Conservation (phyloP, 192 early-diverging fungal genomes). For the Geranomyces michiganensis region DNA sequence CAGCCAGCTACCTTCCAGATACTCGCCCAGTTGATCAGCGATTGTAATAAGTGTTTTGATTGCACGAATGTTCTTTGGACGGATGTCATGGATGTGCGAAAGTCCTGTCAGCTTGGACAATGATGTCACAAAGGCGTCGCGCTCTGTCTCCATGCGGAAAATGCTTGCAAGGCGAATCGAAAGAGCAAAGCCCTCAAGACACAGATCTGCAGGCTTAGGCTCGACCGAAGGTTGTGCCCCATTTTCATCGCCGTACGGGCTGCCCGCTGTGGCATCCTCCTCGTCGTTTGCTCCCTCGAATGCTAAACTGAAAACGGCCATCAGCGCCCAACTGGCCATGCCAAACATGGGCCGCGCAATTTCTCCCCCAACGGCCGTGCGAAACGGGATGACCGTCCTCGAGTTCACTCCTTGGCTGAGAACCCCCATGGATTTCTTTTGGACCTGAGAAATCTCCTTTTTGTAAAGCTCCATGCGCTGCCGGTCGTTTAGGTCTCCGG, state of each 20-base stretch:
- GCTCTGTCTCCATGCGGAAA: slow-evolving; percentile 88
- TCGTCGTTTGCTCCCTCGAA: slow-evolving; percentile 53
- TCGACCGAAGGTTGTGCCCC: slow-evolving; percentile 30
- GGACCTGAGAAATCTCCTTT: slow-evolving; percentile 55
- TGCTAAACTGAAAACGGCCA: slow-evolving; percentile 57
- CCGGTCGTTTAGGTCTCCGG: slow-evolving; percentile 47
- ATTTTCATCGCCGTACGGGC: background rate
- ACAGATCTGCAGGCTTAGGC: slow-evolving; percentile 60
- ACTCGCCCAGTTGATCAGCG: slow-evolving; percentile 57
- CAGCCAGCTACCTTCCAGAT: slow-evolving; percentile 69
- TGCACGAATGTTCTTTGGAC: slow-evolving; percentile 88
- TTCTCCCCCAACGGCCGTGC: slow-evolving; percentile 46
- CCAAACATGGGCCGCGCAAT: slow-evolving; percentile 61
- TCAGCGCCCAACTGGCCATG: slow-evolving; percentile 56
- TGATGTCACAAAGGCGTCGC: slow-evolving; percentile 90
- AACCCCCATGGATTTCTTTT: slow-evolving; percentile 46
- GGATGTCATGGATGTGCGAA: slow-evolving; percentile 81
- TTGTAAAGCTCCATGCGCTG: slow-evolving; percentile 56
- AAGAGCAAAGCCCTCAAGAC: slow-evolving; percentile 77
- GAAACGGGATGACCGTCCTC: slow-evolving; percentile 39
- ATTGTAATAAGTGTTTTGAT: slow-evolving; percentile 84
- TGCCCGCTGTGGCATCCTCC: slow-evolving; percentile 22
- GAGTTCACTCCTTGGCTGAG: slow-evolving; percentile 49
- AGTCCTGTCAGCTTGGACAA: slow-evolving; percentile 86
- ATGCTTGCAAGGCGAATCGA: slow-evolving; percentile 79